phyloP scores from a whole-genome alignment of 2,329 filamentous ascomycete genomes.

The Elsinoe ampelina region DNA sequence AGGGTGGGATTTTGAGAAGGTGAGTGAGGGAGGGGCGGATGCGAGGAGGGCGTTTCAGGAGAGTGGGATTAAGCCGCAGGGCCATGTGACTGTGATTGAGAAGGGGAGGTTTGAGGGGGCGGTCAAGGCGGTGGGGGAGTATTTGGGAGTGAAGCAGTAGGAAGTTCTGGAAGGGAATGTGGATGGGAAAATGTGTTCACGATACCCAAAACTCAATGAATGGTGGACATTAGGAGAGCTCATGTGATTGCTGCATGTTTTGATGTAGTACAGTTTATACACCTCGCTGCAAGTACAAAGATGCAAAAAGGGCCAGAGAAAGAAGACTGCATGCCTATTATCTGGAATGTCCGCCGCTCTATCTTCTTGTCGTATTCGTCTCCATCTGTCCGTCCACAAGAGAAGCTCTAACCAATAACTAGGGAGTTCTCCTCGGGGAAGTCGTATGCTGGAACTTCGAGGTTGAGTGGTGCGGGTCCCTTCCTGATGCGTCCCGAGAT shows the following conservation, averaged over 20 bases:
- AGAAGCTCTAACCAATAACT: slow-evolving; percentile 70
- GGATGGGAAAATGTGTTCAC: not conserved
- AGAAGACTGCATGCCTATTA: slow-evolving; percentile 9
- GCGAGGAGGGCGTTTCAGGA: slow-evolving; percentile 94
- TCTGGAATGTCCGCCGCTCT: not conserved
- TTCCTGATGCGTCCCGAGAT: slow-evolving; percentile 97
- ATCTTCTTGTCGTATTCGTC: not conserved
- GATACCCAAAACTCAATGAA: not conserved
- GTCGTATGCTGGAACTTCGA: slow-evolving; percentile 86
- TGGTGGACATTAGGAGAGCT: not conserved
- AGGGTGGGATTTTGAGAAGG: slow-evolving; percentile 68
- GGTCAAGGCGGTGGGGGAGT: slow-evolving; percentile 66
- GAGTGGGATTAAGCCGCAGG: slow-evolving; percentile 73
- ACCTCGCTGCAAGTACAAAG: slow-evolving; percentile 12
- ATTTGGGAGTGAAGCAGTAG: slow-evolving; percentile 39
- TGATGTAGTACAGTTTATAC: slow-evolving; percentile 14
- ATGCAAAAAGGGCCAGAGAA: slow-evolving; percentile 7
- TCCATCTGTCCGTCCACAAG: not conserved
- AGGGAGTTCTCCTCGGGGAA: slow-evolving; percentile 86
- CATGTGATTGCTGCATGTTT: slow-evolving; percentile 4
- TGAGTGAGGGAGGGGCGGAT: slow-evolving; percentile 73
- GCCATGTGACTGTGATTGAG: slow-evolving; percentile 81
- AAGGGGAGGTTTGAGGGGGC: slow-evolving; percentile 64
- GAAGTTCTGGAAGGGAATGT: not conserved
- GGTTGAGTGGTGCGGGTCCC: slow-evolving; percentile 93